Evolutionary conservation across 1,284 basidiomycete species (phyloP).

Genomic region (Pisolithus thermaeus): DNA sequence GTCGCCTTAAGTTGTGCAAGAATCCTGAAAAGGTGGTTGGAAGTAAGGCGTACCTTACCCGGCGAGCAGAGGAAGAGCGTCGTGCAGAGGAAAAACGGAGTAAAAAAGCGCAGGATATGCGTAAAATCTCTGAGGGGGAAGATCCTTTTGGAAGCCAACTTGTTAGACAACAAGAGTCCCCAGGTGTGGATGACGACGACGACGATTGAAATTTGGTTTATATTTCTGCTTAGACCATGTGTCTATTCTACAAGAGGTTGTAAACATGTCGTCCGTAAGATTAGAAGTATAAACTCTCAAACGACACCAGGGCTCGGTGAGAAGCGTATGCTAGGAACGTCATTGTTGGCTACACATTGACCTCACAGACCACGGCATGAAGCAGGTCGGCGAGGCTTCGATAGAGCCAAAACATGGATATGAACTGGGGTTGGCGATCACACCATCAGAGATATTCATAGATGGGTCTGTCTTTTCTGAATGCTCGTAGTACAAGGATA

Average conservation of each 20-base stretch:
- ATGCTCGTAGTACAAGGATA: neutral
- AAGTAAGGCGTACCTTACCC: constrained; percentile 69
- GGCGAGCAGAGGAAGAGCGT: constrained; percentile 58
- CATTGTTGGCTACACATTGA: constrained; percentile 62
- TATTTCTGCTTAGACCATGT: neutral
- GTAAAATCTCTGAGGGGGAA: constrained; percentile 41
- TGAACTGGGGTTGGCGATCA: neutral
- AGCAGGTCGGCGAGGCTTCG: constrained; percentile 52
- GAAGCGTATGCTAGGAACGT: constrained; percentile 20
- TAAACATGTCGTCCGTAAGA: constrained; percentile 22
- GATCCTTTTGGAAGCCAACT: constrained; percentile 67
- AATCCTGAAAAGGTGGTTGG: constrained; percentile 92
- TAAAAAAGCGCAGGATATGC: constrained; percentile 55
- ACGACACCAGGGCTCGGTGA: constrained; percentile 17
- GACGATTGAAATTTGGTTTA: constrained; percentile 22
- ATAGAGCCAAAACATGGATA: constrained; percentile 43
- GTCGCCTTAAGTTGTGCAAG: constrained; percentile 77
- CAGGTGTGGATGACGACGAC: constrained; percentile 51
- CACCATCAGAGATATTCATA: neutral
- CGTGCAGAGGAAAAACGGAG: constrained; percentile 59
- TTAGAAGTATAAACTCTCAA: constrained; percentile 14
- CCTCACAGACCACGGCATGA: constrained; percentile 41
- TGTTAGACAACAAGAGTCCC: constrained; percentile 23
- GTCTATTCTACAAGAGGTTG: neutral
- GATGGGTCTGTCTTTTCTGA: neutral